Base-by-base conservation (phyloP, 2,329 filamentous ascomycete species). In the Scopulariopsis brevicaulis region DNA sequence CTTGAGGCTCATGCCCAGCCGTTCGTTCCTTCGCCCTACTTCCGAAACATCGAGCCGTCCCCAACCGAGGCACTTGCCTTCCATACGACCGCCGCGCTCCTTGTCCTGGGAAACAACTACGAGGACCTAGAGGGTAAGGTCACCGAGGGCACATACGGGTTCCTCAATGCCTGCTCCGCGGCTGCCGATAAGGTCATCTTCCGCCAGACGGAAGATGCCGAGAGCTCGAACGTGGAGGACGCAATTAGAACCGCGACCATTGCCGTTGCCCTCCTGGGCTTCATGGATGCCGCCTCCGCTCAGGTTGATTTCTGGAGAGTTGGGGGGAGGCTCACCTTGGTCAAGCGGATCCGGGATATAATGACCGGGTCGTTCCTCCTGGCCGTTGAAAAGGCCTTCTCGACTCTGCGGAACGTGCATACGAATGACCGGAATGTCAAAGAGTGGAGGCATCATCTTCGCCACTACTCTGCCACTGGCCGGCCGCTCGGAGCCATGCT, bases 401-500 rank as follows among this genome's bases (percentile, higher is more conserved):
- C 93, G 10, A 91, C 89, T 10, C 88, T 97, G 62, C 87, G 93
- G 58, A 96, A 95, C 70, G 81, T 86, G 2, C 84, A 83, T 63
- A 80, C 80, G 32, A 74, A 83, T 25, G 85, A 89, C 61, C 78
- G 80, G 54, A 74, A 81, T 32, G 76, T 89, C 22, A 87, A 85
- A 65, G 89, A 96, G 63, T 99, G 94, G 94, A 95, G 89, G 72
- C 84, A 86, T 62, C 90, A 90, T 70, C 75, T 90, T 59, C 88
- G 87, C 52, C 88, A 92, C 61, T 99, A 97, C 72, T 84, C 89
- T 32, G 81, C 85, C 18, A 80, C 83, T 59, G 89, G 89, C 11
- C 83, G 90, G 22, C 93, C 95, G 0, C 74, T 99, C 51, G 91
- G 94, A 11, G 90, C 92, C 14, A 94, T 96, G 86, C 79, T 97